Conservation (phyloP, 176 grass and related monocot genomes). For the Juncus inflexus region DNA sequence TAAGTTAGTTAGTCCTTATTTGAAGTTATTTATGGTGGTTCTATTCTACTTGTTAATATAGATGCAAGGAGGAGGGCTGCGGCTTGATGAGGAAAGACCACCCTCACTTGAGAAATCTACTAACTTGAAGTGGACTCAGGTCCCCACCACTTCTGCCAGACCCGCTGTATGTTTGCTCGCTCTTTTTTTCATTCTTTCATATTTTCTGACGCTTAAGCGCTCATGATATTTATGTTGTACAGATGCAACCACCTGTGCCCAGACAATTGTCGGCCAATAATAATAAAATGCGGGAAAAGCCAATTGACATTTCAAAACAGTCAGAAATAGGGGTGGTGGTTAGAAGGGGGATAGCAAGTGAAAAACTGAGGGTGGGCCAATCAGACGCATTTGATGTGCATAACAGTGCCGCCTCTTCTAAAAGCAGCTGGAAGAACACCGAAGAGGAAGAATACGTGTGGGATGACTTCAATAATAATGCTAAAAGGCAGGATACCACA, state of each 20-base stretch:
- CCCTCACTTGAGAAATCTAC: constrained; percentile 4
- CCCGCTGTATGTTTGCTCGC: neutral
- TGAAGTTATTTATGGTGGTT: neutral
- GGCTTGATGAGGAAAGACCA: constrained; percentile 17
- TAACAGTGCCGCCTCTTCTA: constrained; percentile 33
- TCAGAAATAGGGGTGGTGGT: constrained; percentile 14
- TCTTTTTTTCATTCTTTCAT: neutral
- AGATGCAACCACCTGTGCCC: constrained; percentile 24
- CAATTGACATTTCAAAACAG: constrained; percentile 17
- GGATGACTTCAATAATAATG: constrained; percentile 57
- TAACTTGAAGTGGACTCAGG: constrained; percentile 27
- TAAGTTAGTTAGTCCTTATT: neutral
- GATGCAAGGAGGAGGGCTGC: constrained; percentile 4
- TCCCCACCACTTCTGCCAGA: constrained; percentile 25
- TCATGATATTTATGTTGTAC: neutral
- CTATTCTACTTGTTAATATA: constrained; percentile 6
- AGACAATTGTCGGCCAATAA: neutral
- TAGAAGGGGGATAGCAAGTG: constrained; percentile 3
- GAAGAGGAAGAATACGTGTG: constrained; percentile 97
- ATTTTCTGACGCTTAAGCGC: neutral
- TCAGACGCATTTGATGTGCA: constrained; percentile 33
- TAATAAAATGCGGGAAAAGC: too few relatives aligned
- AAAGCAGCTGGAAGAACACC: constrained; percentile 77
- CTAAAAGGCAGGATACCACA: constrained; percentile 52
- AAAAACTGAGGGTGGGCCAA: constrained; percentile 15